Evolutionary conservation across 2,329 filamentous ascomycete species (phyloP).

Genomic region (Ophiocordyceps camponoti-saundersi): DNA sequence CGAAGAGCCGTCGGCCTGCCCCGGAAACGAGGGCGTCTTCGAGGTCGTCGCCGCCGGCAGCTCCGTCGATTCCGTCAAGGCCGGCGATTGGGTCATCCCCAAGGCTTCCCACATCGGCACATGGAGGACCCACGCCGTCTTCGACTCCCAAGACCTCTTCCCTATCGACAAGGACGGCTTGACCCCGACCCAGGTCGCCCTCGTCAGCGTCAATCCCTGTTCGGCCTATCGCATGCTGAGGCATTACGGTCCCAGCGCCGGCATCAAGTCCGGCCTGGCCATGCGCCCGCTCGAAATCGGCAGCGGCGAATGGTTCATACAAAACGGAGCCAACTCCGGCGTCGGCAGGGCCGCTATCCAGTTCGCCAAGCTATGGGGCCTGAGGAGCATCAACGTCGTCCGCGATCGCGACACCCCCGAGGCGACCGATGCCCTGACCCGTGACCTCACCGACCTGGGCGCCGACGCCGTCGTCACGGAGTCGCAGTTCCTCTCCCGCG

Average conservation of each 20-base stretch:
- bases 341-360: constrained; percentile 88
- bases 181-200: constrained; percentile 63
- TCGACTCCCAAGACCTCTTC: constrained; percentile 38
- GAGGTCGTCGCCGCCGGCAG: constrained; percentile 43
- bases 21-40: constrained; percentile 85
- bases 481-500: constrained; percentile 33
- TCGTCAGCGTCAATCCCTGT: constrained; percentile 81
- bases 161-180: constrained; percentile 57
- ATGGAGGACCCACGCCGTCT: constrained; percentile 81
- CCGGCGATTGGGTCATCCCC: constrained; percentile 89
- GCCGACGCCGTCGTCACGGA: constrained; percentile 41
- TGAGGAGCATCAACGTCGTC: constrained; percentile 80
- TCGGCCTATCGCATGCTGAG: constrained; percentile 88
- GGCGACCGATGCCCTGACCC: constrained; percentile 42
- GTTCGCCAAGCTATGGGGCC: constrained; percentile 68
- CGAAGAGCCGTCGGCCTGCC: constrained; percentile 54
- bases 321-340: constrained; percentile 91
- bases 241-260: constrained; percentile 45
- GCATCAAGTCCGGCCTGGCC: constrained; percentile 25
- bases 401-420: constrained; percentile 49
- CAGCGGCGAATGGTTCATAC: constrained; percentile 75
- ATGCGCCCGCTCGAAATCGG: constrained; percentile 26
- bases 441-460: constrained; percentile 36
- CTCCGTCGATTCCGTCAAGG: constrained; percentile 33
- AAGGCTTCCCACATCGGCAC: constrained; percentile 72